Conservation (phyloP, 108 stramenopile genomes). For the Fragilariopsis cylindrus region DNA sequence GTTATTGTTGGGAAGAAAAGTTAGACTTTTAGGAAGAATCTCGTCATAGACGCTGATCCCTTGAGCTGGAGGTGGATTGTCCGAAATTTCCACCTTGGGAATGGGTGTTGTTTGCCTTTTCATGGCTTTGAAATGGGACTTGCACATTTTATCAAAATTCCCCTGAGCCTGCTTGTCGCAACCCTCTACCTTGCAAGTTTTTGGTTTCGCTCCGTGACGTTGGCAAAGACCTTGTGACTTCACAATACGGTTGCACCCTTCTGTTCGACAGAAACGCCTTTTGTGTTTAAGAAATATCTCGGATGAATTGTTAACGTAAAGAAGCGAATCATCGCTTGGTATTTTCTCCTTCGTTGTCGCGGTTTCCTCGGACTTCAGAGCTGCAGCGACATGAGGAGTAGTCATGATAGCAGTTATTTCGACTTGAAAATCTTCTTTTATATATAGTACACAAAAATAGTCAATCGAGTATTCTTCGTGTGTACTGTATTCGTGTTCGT, state of each 20-base stretch:
- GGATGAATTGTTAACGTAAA: too few relatives aligned
- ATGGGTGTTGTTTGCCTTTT: constrained; percentile 40
- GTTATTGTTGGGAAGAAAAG: constrained; percentile 23
- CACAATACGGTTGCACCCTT: constrained; percentile 60
- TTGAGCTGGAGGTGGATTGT: constrained; percentile 27
- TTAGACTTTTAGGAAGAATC: constrained; percentile 53
- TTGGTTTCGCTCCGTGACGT: constrained; percentile 60
- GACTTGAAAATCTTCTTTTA: too few relatives aligned
- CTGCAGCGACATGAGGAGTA: too few relatives aligned
- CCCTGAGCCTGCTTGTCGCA: constrained; percentile 64
- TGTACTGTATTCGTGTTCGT: too few relatives aligned
- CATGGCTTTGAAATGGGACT: constrained; percentile 59
- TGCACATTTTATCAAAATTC: constrained; percentile 70
- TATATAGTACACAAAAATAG: too few relatives aligned
- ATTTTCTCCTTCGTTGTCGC: too few relatives aligned
- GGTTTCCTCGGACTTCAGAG: too few relatives aligned
- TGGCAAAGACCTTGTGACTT: constrained; percentile 75
- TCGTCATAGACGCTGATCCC: constrained; percentile 67
- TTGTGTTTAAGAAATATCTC: constrained; percentile 46
- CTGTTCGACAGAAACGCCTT: constrained; percentile 54
- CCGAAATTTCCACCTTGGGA: constrained; percentile 26
- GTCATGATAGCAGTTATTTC: too few relatives aligned
- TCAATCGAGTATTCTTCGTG: too few relatives aligned
- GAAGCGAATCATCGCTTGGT: too few relatives aligned
- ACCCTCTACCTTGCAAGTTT: constrained; percentile 48